Evolutionary conservation across 805 yeast genomes (phyloP).

Genomic region (Zygoascus biomembranicola): DNA sequence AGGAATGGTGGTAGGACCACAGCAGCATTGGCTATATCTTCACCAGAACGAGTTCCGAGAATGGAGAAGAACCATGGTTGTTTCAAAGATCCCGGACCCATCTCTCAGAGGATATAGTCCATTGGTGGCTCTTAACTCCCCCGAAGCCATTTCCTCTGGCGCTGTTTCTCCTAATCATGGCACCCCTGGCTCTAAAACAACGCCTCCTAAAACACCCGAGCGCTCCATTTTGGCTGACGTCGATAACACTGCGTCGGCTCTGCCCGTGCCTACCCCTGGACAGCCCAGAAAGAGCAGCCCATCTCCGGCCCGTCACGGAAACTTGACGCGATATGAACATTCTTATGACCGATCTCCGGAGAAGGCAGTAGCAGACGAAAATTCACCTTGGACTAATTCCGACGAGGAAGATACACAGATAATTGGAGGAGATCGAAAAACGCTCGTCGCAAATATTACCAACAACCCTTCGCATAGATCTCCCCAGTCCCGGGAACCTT

Average conservation of each 20-base stretch:
- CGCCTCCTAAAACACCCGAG: slow-evolving; percentile 62
- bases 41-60: slow-evolving; percentile 95
- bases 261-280: slow-evolving; percentile 91
- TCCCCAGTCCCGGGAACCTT: not conserved
- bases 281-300: slow-evolving; percentile 68
- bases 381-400: slow-evolving; percentile 30
- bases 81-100: slow-evolving; percentile 55
- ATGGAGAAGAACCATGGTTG: slow-evolving; percentile 87
- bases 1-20: slow-evolving; percentile 99
- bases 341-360: slow-evolving; percentile 1
- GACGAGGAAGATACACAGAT: slow-evolving; percentile 33
- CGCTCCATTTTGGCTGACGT: slow-evolving; percentile 64
- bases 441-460: not conserved
- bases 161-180: not conserved
- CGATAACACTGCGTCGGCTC: slow-evolving; percentile 62
- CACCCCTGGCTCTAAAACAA: not conserved
- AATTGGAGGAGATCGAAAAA: not conserved
- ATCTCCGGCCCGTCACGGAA: slow-evolving; percentile 1
- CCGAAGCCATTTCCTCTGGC: slow-evolving; percentile 13
- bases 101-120: slow-evolving; percentile 31
- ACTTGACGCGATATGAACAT: not conserved
- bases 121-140: slow-evolving; percentile 23
- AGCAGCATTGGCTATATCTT: slow-evolving; percentile 95
- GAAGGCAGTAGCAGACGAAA: slow-evolving; percentile 6
- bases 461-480: not conserved